Evolutionary conservation across 2,329 filamentous ascomycete genomes (phyloP).

Genomic region (Mariannaea sp.): DNA sequence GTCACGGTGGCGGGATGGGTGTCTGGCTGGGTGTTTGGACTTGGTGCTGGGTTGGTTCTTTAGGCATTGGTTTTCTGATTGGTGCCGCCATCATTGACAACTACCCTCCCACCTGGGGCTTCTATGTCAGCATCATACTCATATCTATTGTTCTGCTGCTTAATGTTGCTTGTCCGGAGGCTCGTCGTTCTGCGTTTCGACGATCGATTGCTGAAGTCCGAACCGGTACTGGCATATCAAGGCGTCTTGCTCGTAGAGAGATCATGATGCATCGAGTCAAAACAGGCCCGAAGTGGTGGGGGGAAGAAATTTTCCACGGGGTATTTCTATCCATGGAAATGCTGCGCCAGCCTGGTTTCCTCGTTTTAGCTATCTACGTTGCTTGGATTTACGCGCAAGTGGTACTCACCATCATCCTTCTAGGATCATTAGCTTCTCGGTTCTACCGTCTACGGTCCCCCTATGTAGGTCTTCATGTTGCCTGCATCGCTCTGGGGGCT

Average conservation of each 20-base stretch:
- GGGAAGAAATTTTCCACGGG: slow-evolving; percentile 75
- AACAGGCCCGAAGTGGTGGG: slow-evolving; percentile 76
- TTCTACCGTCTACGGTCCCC: slow-evolving; percentile 68
- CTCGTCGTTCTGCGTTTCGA: slow-evolving; percentile 70
- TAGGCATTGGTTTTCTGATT: slow-evolving; percentile 72
- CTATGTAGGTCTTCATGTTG: slow-evolving; percentile 68
- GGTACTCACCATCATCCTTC: slow-evolving; percentile 71
- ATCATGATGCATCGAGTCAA: slow-evolving; percentile 76
- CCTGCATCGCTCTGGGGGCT: slow-evolving; percentile 70
- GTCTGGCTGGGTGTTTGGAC: slow-evolving; percentile 81
- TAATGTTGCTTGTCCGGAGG: slow-evolving; percentile 74
- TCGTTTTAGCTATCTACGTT: slow-evolving; percentile 72
- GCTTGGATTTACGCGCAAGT: slow-evolving; percentile 81
- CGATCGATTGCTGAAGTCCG: slow-evolving; percentile 70
- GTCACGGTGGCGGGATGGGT: slow-evolving; percentile 78
- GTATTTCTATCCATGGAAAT: slow-evolving; percentile 69
- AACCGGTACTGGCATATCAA: slow-evolving; percentile 55
- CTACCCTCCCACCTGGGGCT: slow-evolving; percentile 71
- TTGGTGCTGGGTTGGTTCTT: slow-evolving; percentile 75
- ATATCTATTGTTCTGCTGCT: slow-evolving; percentile 68
- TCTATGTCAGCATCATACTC: slow-evolving; percentile 73
- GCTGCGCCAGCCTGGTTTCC: slow-evolving; percentile 74
- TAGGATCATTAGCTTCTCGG: slow-evolving; percentile 73
- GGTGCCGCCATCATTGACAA: slow-evolving; percentile 71
- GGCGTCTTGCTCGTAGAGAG: slow-evolving; percentile 71